Base-by-base conservation (phyloP, 2,329 filamentous ascomycete genomes). In the Colletotrichum cuscutae region DNA sequence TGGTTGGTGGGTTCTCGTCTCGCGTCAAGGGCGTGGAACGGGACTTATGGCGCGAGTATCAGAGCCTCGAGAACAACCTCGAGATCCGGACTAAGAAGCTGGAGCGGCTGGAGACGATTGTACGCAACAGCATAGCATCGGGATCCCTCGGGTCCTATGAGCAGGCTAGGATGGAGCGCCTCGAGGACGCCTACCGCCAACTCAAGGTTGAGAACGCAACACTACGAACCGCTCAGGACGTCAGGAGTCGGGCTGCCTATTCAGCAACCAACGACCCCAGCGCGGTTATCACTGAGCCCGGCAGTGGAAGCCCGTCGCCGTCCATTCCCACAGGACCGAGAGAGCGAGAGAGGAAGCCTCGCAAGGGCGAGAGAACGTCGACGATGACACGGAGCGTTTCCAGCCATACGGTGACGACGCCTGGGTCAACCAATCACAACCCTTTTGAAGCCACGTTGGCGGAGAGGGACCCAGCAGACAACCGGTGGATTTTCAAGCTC, bases 21-120 rank as follows among this genome's bases (percentile, higher is more conserved):
- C 92, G 94, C 72, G 94, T 98, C 79, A 94, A 94, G 78, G 86
- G 88, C 7, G 92, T 98, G n/a, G 97, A 99, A 81, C 92, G 94
- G 61, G 94, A 97, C 73, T 84, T 98, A n/a, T 93, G 92, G 85
- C 94, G 95, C 75, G 95, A 98, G 79, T 98, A 98, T 79, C 94
- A 97, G 78, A 90, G 89, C 0, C 87, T 99, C 1, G 95, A 98
- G 81, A 91, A 91, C 76, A 94, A 91, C 49, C 90, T 98, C 32
- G 94, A 97, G 66, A 84, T 91, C 30, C 92, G 95, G 19, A 89
- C 92, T 72, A 97, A 97, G 85, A 94, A 95, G 77, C 89, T 99
- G 35, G 96, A 98, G 76, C 90, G 94, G 3, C 87, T 99, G 1
- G 97, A 99, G 82, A 90, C 92, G 19, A 89, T 94, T 54, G 91